Percentiles rank a stretch among this genome's conserved stretches.
phyloP scores from a whole-genome alignment of 768 basidiomycete species.

The Boletales sp. region DNA sequence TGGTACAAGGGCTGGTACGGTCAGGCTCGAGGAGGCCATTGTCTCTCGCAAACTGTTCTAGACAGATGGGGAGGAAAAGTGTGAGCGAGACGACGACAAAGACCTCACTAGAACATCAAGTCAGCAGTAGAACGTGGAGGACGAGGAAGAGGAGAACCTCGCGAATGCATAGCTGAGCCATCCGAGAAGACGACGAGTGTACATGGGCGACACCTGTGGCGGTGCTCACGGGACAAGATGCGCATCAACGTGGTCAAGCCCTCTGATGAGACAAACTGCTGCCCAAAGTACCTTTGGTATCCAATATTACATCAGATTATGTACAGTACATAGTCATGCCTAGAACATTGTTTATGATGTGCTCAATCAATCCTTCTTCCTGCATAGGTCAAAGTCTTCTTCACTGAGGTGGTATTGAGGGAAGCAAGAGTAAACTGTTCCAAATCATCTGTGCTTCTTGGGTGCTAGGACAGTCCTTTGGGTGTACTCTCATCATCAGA shows the following conservation, averaged over 20 bases:
- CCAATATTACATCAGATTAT: too few relatives aligned
- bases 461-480: constrained; percentile 1
- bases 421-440: constrained; percentile 3
- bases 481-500: constrained; percentile 6
- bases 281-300: too few relatives aligned
- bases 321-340: too few relatives aligned
- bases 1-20: constrained; percentile 53
- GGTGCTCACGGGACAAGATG: too few relatives aligned
- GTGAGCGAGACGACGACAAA: constrained; percentile 81
- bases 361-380: constrained; percentile 9
- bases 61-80: constrained; percentile 76
- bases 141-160: constrained; percentile 40
- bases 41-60: constrained; percentile 87
- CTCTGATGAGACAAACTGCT: too few relatives aligned
- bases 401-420: constrained; percentile 3
- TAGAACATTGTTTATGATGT: constrained; percentile 12
- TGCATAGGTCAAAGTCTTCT: constrained; percentile 7
- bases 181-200: constrained; percentile 47
- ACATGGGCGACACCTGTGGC: constrained; percentile 2
- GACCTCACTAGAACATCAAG: constrained; percentile 52
- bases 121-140: neutral
- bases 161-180: constrained; percentile 88
- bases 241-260: too few relatives aligned
- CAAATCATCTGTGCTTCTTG: constrained; percentile 3
- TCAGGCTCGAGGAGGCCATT: constrained; percentile 79